Conservation (phyloP, 257 asterid genomes). For the Apocynum venetum region DNA sequence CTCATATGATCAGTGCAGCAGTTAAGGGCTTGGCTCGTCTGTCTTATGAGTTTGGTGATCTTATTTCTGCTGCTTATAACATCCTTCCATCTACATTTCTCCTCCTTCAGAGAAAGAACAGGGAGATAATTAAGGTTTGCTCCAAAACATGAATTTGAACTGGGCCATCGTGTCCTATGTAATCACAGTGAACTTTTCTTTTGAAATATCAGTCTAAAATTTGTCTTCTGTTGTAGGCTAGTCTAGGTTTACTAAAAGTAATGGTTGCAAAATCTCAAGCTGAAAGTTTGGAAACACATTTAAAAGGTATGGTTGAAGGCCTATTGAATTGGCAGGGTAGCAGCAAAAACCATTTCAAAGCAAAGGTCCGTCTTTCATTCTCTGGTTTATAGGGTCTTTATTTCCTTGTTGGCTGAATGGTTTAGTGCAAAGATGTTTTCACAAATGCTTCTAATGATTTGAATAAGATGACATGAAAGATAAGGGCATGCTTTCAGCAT, state of each 20-base stretch:
- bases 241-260: slow-evolving; percentile 85
- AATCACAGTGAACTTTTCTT: neutral
- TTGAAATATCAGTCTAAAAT: slow-evolving; percentile 10
- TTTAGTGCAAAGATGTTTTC: neutral
- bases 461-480: neutral
- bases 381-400: neutral
- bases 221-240: slow-evolving; percentile 54
- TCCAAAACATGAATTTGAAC: neutral
- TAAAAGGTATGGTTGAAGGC: slow-evolving; percentile 75
- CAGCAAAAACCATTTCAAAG: slow-evolving; percentile 83
- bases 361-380: slow-evolving; percentile 53
- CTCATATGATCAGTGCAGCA: slow-evolving; percentile 95
- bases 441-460: neutral
- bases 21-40: slow-evolving; percentile 94
- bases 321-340: slow-evolving; percentile 73
- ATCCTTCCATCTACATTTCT: slow-evolving; percentile 85
- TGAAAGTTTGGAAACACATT: slow-evolving; percentile 67
- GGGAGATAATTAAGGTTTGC: slow-evolving; percentile 76
- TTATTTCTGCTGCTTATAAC: slow-evolving; percentile 60
- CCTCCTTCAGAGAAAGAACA: slow-evolving; percentile 75
- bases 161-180: neutral
- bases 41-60: slow-evolving; percentile 93
- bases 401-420: neutral
- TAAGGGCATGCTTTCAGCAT: neutral
- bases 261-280: slow-evolving; percentile 83